A percentile compares a stretch with the other conserved stretches of the same genome.
Conservation (phyloP, 2,329 filamentous ascomycete species). For the Thielaviopsis cerberus region DNA sequence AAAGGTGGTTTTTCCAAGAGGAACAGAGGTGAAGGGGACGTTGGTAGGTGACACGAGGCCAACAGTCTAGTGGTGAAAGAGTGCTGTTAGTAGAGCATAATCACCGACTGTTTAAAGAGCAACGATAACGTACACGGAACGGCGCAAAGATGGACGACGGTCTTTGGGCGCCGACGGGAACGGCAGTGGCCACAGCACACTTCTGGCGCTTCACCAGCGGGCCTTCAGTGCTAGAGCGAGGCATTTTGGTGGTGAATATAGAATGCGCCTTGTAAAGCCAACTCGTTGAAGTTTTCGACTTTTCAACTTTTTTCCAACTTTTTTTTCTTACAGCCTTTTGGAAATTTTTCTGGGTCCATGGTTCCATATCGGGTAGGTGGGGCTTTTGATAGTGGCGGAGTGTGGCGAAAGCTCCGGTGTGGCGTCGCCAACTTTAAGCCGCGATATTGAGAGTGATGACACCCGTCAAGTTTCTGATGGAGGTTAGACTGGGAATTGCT, state of each 20-base stretch:
- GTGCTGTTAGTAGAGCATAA: neutral
- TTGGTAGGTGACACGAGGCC: constrained; percentile 79
- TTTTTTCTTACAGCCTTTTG: constrained; percentile 6
- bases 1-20: constrained; percentile 83
- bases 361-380: constrained; percentile 11
- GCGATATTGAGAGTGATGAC: too few relatives aligned
- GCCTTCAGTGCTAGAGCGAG: constrained; percentile 37
- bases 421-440: neutral
- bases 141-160: constrained; percentile 79
- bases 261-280: neutral
- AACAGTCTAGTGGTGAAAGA: constrained; percentile 44
- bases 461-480: too few relatives aligned
- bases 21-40: constrained; percentile 77
- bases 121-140: constrained; percentile 50
- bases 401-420: neutral
- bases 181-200: constrained; percentile 24
- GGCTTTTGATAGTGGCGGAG: neutral
- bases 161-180: constrained; percentile 23
- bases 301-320: neutral
- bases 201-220: constrained; percentile 65
- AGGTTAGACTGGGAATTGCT: too few relatives aligned
- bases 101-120: too few relatives aligned
- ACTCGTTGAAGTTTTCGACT: neutral
- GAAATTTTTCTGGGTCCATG: constrained; percentile 10
- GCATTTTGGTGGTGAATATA: constrained; percentile 24